Evolutionary conservation across 345 rosid species (phyloP).

Genomic region (Eucalyptus tenuipes): DNA sequence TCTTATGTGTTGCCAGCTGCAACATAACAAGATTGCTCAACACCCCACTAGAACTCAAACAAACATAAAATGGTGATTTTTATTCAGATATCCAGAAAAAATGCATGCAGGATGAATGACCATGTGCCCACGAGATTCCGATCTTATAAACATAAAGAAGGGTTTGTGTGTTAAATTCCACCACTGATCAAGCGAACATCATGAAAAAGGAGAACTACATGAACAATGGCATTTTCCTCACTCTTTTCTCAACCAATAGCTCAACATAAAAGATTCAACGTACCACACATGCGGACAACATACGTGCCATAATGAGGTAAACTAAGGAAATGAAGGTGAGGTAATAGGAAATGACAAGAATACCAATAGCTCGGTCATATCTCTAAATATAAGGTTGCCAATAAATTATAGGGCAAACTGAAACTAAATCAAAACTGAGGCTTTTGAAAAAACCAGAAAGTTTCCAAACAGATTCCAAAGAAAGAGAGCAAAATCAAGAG

Average conservation of each 20-base stretch:
- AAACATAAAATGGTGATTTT: background rate
- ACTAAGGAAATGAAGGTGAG: background rate
- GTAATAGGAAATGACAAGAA: background rate
- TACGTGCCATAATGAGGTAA: background rate
- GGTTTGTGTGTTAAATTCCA: background rate
- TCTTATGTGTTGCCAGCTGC: constrained; percentile 97
- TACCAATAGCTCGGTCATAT: background rate
- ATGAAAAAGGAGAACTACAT: background rate
- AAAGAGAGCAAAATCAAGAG: background rate
- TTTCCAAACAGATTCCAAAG: background rate
- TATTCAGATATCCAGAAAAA: background rate
- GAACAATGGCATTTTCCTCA: background rate
- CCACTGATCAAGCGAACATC: background rate
- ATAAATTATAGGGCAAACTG: background rate
- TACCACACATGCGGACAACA: background rate
- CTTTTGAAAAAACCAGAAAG: background rate
- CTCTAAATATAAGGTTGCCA: background rate
- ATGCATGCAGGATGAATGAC: background rate
- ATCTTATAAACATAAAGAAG: background rate
- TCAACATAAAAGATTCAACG: background rate
- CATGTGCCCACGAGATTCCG: background rate
- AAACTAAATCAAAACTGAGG: background rate
- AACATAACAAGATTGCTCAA: background rate
- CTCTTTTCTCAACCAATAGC: background rate
- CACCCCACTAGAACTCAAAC: background rate